These are phyloP conservation scores for Sclerotinia nivalis DNA, from an alignment of 2,329 filamentous ascomycete species.

Conservation along the genomic window DNA sequence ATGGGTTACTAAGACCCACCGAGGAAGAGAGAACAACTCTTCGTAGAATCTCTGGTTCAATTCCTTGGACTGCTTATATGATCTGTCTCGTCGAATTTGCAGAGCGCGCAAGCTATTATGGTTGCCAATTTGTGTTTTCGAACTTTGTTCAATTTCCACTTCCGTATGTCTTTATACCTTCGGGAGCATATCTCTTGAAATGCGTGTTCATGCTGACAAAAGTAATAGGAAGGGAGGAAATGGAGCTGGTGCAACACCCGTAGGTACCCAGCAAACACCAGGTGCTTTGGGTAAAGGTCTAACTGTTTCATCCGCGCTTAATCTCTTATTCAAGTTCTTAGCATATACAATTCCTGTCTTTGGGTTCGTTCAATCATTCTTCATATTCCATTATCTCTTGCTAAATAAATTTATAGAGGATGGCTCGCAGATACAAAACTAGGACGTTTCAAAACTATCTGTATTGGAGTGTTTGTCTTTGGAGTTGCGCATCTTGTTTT, in stretches of 20 bases:
- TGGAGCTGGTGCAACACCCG: conserved; percentile 45
- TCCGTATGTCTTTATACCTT: conserved; percentile 41
- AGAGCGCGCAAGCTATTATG: conserved; percentile 78
- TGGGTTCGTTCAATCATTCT: conserved; percentile 20
- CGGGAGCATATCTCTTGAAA: background rate
- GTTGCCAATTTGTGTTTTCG: conserved; percentile 58
- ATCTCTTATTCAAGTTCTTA: conserved; percentile 53
- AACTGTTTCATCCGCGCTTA: conserved; percentile 53
- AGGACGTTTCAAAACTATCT: conserved; percentile 66
- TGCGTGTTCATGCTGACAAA: background rate
- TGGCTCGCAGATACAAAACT: conserved; percentile 63
- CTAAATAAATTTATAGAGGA: conserved; percentile 41
- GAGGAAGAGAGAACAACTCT: conserved; percentile 62
- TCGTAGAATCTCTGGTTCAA: conserved; percentile 61
- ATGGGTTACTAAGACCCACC: conserved; percentile 42
- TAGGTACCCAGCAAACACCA: conserved; percentile 41
- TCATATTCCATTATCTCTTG: conserved; percentile 44
- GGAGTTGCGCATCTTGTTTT: conserved; percentile 63
- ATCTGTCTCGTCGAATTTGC: conserved; percentile 73
- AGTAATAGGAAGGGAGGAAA: conserved; percentile 41
- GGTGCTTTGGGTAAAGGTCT: conserved; percentile 62
- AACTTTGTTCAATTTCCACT: conserved; percentile 65
- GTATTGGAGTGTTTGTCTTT: conserved; percentile 49
- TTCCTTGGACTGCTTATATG: conserved; percentile 67
- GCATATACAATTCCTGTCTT: conserved; percentile 46